Evolutionary conservation across 1,284 basidiomycete species (phyloP), one percentile per base, ranked within the genome.

Genomic region (Fomitopsis pinicola): DNA sequence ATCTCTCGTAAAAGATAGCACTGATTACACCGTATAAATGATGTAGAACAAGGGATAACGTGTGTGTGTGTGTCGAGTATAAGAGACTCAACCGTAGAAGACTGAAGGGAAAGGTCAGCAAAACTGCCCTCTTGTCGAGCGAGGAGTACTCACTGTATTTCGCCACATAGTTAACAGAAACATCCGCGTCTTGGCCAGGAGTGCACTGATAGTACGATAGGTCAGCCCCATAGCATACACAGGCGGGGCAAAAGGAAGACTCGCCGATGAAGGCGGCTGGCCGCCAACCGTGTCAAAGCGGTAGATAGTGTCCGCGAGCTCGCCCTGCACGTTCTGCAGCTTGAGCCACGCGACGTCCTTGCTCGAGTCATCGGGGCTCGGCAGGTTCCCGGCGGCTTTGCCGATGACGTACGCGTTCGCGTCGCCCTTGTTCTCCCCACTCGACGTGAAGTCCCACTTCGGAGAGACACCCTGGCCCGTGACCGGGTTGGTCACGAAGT

Each of bases 341-440:
- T 80, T 71, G 19, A 89, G 74, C 83, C 85, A 87, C 63, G 84
- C 79, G 35, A 89, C 75, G 64, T 89, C 80, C 45, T 71, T 66
- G 6, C 71, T 65, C 40, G 64, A 50, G 56, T 82, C 73, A 19
- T 73, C 74, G 10, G 85, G 84, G 14, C 83, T 78, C 3, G 78
- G 65, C 9, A 84, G 59, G 59, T 73, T 74, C 8, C 72, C 80
- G 35, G 73, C 69, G 68, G 76, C 81, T 40, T 76, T 76, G 33
- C 68, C 84, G 40, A 84, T 68, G 19, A 85, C 75, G 68, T 79
- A 84, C 22, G 82, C 83, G 58, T 79, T 68, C 2, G 75, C 52
- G 60, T 81, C 77, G 14, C 82, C 81, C 59, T 67, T 52, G 59
- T 72, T 71, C 38, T 61, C 59, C n/a, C 71, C 68, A 17, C 74